Evolutionary conservation across 1,284 basidiomycete species (phyloP).

Genomic region (Termitomyces sp.): DNA sequence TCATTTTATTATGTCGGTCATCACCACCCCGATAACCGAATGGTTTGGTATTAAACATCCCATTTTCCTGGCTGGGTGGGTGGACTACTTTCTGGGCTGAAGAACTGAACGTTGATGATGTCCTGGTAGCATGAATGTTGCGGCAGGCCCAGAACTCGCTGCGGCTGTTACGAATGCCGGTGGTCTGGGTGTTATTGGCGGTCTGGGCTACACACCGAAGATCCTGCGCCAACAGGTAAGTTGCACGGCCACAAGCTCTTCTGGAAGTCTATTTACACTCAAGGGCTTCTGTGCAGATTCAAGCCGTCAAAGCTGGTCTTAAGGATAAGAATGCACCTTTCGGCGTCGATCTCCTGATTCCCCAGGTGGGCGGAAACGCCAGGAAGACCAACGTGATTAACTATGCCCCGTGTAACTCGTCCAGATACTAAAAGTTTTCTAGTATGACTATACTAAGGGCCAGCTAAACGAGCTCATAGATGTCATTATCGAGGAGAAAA

Average conservation of each 20-base stretch:
- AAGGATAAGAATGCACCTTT: slow-evolving; percentile 73
- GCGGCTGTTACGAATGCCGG: slow-evolving; percentile 87
- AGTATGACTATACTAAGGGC: slow-evolving; percentile 82
- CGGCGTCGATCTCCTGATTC: slow-evolving; percentile 83
- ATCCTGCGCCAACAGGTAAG: slow-evolving; percentile 63
- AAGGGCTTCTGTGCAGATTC: slow-evolving; percentile 46
- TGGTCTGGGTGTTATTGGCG: slow-evolving; percentile 85
- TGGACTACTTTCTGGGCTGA: slow-evolving; percentile 4
- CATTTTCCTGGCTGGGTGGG: slow-evolving; percentile 74
- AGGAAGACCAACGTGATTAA: slow-evolving; percentile 78
- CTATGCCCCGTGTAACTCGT: slow-evolving; percentile 20
- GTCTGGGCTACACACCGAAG: slow-evolving; percentile 77
- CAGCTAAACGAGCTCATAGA: slow-evolving; percentile 75
- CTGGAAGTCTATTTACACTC: background rate
- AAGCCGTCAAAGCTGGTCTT: slow-evolving; percentile 65
- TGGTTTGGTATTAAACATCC: slow-evolving; percentile 86
- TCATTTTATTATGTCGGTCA: slow-evolving; percentile 42
- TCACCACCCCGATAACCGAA: slow-evolving; percentile 76
- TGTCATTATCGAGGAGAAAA: slow-evolving; percentile 84
- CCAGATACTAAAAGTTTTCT: background rate
- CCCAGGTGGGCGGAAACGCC: slow-evolving; percentile 76
- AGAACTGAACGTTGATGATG: background rate
- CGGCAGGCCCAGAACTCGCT: slow-evolving; percentile 81
- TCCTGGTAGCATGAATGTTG: slow-evolving; percentile 72
- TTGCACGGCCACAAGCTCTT: slow-evolving; percentile 3